Conservation (phyloP, 495 filamentous ascomycete genomes). For the Halenospora varia region DNA sequence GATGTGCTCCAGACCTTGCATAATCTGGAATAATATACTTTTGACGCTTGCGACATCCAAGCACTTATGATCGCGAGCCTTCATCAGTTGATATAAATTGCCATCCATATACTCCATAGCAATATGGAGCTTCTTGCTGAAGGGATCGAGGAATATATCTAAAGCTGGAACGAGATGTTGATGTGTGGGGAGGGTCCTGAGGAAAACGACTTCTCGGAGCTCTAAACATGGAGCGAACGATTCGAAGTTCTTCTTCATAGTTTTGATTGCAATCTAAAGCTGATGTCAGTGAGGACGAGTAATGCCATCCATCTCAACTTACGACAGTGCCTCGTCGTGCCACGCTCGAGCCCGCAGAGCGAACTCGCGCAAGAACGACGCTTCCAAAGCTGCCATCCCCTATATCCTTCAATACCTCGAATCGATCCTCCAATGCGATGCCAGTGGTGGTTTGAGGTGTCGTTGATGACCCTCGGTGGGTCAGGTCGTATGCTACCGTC, state of each 20-base stretch:
- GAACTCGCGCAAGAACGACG: constrained; percentile 85
- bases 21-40: constrained; percentile 95
- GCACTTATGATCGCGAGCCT: constrained; percentile 89
- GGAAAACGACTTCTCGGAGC: constrained; percentile 93
- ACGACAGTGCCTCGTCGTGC: constrained; percentile 92
- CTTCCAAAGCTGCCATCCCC: constrained; percentile 99
- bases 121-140: constrained; percentile 94
- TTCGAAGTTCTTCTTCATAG: constrained; percentile 99
- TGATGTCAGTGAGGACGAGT: constrained; percentile 23
- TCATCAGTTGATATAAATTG: constrained; percentile 99
- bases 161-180: constrained; percentile 91
- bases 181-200: constrained; percentile 81
- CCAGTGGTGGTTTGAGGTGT: constrained; percentile 41
- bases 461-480: constrained; percentile 52
- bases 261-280: constrained; percentile 92
- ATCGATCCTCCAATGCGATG: constrained; percentile 72
- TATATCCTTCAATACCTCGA: constrained; percentile 96
- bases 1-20: constrained; percentile 94
- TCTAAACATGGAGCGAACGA: constrained; percentile 86
- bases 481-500: constrained; percentile 63
- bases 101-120: constrained; percentile 99
- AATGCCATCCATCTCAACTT: constrained; percentile 33
- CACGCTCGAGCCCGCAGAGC: constrained; percentile 81
- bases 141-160: constrained; percentile 97
- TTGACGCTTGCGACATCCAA: constrained; percentile 91